These are phyloP conservation scores for Ganoderma lingzhi DNA, from an alignment of 1,284 basidiomycete species.

Conservation along the genomic window DNA sequence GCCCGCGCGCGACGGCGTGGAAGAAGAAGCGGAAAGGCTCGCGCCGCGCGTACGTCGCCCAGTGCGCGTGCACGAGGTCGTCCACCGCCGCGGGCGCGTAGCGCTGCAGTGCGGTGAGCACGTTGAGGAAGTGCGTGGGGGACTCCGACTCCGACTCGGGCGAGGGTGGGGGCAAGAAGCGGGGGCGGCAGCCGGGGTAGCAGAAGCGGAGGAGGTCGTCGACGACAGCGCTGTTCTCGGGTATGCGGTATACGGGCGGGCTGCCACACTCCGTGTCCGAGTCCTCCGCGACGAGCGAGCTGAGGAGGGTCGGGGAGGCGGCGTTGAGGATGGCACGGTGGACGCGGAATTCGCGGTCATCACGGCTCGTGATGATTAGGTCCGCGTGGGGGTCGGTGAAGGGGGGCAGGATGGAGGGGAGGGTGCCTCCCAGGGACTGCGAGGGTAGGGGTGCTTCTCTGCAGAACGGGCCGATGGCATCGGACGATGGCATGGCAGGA, in stretches of 20 bases:
- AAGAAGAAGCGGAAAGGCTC: background rate
- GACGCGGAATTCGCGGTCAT: background rate
- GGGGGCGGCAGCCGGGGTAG: background rate
- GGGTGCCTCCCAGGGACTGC: background rate
- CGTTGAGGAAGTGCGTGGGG: background rate
- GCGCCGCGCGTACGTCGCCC: background rate
- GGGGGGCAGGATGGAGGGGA: background rate
- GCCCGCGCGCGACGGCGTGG: background rate
- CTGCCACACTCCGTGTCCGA: background rate
- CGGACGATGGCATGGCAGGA: background rate
- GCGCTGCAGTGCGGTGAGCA: background rate
- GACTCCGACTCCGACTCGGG: background rate
- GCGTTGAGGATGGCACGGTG: background rate
- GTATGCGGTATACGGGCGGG: background rate
- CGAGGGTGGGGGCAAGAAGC: background rate
- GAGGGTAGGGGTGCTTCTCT: background rate
- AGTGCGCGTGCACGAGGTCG: background rate
- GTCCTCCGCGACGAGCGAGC: background rate
- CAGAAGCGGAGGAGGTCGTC: background rate
- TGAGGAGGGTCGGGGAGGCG: background rate
- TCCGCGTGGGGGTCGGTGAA: constrained; percentile 1
- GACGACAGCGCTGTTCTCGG: constrained; percentile 1
- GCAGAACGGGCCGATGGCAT: background rate
- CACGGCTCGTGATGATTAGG: background rate
- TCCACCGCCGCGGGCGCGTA: background rate